Evolutionary conservation across 306 rosid genomes (phyloP).

Genomic region (Glycine tomentella): DNA sequence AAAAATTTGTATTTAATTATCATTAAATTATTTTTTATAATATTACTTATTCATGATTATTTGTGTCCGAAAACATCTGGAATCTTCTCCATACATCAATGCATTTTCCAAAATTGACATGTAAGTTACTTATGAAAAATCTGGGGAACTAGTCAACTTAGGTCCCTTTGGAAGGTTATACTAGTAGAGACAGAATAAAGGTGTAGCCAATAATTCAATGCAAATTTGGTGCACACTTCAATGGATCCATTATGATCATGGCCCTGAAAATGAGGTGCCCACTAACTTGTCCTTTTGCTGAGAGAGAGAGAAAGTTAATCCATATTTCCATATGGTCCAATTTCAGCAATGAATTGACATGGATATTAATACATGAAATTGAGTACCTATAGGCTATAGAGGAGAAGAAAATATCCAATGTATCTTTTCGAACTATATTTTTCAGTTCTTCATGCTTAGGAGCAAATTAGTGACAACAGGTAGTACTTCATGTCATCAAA

Average conservation of each 20-base stretch:
- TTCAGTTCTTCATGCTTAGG: neutral
- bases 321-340: neutral
- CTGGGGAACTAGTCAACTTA: neutral
- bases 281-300: neutral
- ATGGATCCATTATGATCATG: constrained; percentile 7
- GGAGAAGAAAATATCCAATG: neutral
- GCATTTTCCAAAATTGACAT: neutral
- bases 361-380: neutral
- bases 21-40: no score
- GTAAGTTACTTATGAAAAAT: neutral
- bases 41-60: no score
- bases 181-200: neutral
- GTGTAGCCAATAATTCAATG: constrained; percentile 23
- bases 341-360: constrained; percentile 12
- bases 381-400: neutral
- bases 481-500: neutral
- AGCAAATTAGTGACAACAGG: neutral
- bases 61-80: neutral
- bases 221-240: constrained; percentile 8
- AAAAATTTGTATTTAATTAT: no score
- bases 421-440: neutral
- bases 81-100: constrained; percentile 1
- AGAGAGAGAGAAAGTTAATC: no score
- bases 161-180: neutral
- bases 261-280: constrained; percentile 13